Base-by-base conservation (phyloP, 768 basidiomycete species). In the Brasilioporus rufonigricans region DNA sequence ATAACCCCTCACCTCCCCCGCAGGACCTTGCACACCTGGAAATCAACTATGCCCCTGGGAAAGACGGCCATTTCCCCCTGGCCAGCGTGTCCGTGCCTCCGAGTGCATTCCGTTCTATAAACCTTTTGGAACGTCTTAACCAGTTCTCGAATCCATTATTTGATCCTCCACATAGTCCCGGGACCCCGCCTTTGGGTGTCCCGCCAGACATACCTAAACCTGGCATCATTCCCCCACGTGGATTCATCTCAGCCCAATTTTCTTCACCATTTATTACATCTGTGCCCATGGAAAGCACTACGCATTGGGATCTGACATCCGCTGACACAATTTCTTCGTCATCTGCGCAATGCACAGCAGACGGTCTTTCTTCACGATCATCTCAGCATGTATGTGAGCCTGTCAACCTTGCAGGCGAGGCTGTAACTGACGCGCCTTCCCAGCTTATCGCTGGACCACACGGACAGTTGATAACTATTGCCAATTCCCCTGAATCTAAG, bases 1-100 rank as follows among this genome's bases (percentile, higher is more conserved):
- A 83, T 61, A 91, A 91, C 62, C 89, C 89, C 18, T 91, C 89
- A 18, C 88, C 89, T 18, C 82, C 82, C 5, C 82, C 82, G 27
- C 62, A 49, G 39, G 61, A 61, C 44, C 59, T 47, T 41, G 59
- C 60, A 19, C 53, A 61, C 33, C 49, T 62, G 39, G 55, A 60
- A 18, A 29, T 50, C 2, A 44, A 55, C 53, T 65, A 61, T 43
- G 39, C 56, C 3, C 58, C 61, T 23, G 61, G 53, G 52, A 59
- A 56, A 54, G 50, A 60, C 5, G 54, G 60, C 12, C 64, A 48
- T 29, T 66, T 64, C 35, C 55, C 62, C 4, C 36, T 55, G 5
- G 38, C 44, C 32, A 55, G 39, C 32, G 32, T 61, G 33, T 62
- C 60, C 13, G 44, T 39, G 24, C 67, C 71, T 45, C 69, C 67